Evolutionary conservation across 108 stramenopile genomes (phyloP), one percentile per base, ranked within the genome.

Genomic region (Skeletonema tropicum): DNA sequence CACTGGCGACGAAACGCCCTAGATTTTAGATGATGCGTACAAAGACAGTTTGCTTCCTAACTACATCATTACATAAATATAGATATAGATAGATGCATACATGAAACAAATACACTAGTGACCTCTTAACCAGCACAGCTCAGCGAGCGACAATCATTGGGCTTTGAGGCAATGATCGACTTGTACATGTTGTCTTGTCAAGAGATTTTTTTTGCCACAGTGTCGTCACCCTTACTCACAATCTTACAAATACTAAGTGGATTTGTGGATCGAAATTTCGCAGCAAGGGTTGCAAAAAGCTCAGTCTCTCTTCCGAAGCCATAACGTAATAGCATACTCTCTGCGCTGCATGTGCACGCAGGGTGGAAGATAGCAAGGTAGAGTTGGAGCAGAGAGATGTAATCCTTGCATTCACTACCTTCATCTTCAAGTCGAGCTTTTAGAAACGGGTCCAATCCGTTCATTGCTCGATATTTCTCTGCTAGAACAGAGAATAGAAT

Each of bases 321-420:
- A 60, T 55, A 52, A 0, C 61, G 15, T n/a, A 14, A 23, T 26
- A 73, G 46, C 72, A 73, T 73, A n/a, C 41, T 55, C 30, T 64
- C 62, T 2, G 72, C 72, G 45, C 72, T 10, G 49, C 6, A 26
- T 38, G 48, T 9, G 12, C 12, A 39, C 0, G 63, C 42, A 42
- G 72, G 72, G 32, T 64, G 72, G 55, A 64, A 73, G 21, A 73
- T 61, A 3, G 72, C 63, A 13, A 73, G 35, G 30, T 73, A 73
- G 21, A 73, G 35, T 23, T 63, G 38, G n/a, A 73, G 72, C 31
- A 73, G 62, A 17, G 63, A 49, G n/a, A 55, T 7, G 13, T 73
- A 48, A 35, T 73, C 72, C 26, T 17, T 73, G 26, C 59, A 64
- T 13, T 73, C 30, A 29, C 19, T 60, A 35, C 7, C 42, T 2